Evolutionary conservation across 2,329 filamentous ascomycete genomes (phyloP).

Genomic region (Venturiaceae sp.): DNA sequence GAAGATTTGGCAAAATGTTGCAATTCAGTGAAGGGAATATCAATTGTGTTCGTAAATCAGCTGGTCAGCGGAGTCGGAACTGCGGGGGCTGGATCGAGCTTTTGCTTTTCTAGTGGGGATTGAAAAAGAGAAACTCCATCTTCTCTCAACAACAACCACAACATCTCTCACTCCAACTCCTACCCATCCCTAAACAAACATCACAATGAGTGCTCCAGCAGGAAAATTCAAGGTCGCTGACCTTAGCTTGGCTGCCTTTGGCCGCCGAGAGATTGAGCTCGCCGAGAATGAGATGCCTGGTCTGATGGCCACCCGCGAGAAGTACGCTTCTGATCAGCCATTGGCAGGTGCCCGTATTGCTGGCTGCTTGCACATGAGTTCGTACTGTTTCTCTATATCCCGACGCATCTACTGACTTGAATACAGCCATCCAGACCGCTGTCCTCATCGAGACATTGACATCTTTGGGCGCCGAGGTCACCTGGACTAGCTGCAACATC

Average conservation of each 20-base stretch:
- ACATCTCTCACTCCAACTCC: background rate
- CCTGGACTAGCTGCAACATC: conserved; percentile 99
- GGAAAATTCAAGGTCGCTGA: conserved; percentile 97
- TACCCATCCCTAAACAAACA: background rate
- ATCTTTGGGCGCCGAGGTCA: conserved; percentile 92
- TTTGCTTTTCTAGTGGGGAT: too few relatives aligned
- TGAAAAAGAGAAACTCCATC: too few relatives aligned
- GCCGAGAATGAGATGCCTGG: conserved; percentile 90
- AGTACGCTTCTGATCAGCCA: conserved; percentile 90
- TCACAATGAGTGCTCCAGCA: conserved; percentile 66
- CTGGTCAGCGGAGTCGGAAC: too few relatives aligned
- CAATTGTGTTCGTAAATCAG: too few relatives aligned
- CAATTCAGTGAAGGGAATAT: too few relatives aligned
- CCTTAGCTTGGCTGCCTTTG: conserved; percentile 92
- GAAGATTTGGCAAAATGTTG: too few relatives aligned
- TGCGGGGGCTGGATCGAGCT: too few relatives aligned
- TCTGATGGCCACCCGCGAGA: conserved; percentile 87
- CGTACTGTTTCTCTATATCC: conserved; percentile 16
- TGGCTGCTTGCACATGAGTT: conserved; percentile 96
- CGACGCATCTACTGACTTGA: conserved; percentile 8
- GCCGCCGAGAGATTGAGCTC: conserved; percentile 97
- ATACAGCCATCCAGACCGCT: conserved; percentile 84
- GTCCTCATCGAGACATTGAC: conserved; percentile 98
- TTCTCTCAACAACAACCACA: too few relatives aligned
- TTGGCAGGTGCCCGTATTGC: conserved; percentile 91